Evolutionary conservation across 176 grass and related monocot genomes (phyloP).

Genomic region (Canna indica): DNA sequence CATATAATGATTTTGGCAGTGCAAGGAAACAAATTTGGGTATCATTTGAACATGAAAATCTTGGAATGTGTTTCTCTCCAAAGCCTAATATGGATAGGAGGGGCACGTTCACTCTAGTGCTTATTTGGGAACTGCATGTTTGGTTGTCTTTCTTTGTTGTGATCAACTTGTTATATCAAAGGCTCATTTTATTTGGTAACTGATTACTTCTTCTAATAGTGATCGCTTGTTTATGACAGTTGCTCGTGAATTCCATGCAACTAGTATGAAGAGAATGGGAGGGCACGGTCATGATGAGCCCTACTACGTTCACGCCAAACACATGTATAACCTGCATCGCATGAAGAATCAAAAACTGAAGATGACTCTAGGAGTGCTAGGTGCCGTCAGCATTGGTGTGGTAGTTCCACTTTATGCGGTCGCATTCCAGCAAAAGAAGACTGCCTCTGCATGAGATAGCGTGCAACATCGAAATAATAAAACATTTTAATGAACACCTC

Average conservation of each 20-base stretch:
- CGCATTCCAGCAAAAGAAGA: slow-evolving; percentile 74
- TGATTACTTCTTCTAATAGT: not conserved
- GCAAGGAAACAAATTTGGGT: too few relatives aligned
- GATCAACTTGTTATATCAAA: not conserved
- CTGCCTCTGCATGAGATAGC: slow-evolving; percentile 42
- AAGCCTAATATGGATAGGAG: too few relatives aligned
- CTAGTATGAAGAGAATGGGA: slow-evolving; percentile 63
- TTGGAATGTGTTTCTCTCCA: too few relatives aligned
- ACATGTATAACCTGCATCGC: slow-evolving; percentile 94
- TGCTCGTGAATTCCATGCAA: slow-evolving; percentile 59
- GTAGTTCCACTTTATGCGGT: slow-evolving; percentile 60
- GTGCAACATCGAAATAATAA: not conserved
- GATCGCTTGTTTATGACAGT: slow-evolving; percentile 27
- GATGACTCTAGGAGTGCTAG: slow-evolving; percentile 33
- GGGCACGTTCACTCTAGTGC: too few relatives aligned
- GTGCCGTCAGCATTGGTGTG: slow-evolving; percentile 43
- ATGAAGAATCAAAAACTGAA: slow-evolving; percentile 73
- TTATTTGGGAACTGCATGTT: too few relatives aligned
- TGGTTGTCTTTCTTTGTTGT: not conserved
- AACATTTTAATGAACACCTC: slow-evolving; percentile 8
- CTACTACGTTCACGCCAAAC: slow-evolving; percentile 79
- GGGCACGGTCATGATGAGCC: slow-evolving; percentile 53
- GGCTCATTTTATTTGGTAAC: not conserved
- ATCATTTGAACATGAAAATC: too few relatives aligned
- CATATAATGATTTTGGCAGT: too few relatives aligned